Conservation (phyloP, 116 monocot genomes). For the Papilionanthe hybrid region DNA sequence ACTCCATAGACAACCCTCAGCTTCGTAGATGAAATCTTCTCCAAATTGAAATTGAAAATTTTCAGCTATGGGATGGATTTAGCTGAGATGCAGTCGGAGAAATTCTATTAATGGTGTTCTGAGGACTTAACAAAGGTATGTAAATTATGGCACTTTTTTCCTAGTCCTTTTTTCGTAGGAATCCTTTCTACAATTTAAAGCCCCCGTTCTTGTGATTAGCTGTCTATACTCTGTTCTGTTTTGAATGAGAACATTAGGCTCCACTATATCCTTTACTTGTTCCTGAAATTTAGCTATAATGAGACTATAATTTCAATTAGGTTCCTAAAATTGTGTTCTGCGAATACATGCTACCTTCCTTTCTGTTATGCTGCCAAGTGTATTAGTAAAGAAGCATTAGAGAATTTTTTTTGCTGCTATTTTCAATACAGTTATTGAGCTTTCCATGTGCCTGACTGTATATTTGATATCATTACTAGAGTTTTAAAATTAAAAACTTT, state of each 20-base stretch:
- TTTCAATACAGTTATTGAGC: neutral
- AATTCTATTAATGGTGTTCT: constrained; percentile 9
- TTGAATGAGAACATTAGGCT: neutral
- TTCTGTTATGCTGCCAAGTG: neutral
- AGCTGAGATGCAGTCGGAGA: neutral
- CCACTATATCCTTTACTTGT: neutral
- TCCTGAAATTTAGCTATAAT: neutral
- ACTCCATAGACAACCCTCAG: constrained; percentile 88
- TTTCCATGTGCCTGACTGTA: no score
- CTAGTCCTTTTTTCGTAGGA: neutral
- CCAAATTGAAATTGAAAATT: constrained; percentile 42
- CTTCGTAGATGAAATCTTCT: constrained; percentile 44
- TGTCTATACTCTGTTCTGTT: neutral
- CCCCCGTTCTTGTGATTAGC: neutral
- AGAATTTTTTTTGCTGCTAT: neutral
- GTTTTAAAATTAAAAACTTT: no score
- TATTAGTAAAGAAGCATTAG: neutral
- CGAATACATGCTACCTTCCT: neutral
- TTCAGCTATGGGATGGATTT: constrained; percentile 19
- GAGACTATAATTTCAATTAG: neutral
- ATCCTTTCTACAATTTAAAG: neutral
- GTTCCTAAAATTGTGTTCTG: neutral
- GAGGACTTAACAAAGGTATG: neutral
- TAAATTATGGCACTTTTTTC: neutral
- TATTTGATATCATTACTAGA: no score